Base-by-base conservation (phyloP, 2,329 filamentous ascomycete species). In the Talaromyces sp. region DNA sequence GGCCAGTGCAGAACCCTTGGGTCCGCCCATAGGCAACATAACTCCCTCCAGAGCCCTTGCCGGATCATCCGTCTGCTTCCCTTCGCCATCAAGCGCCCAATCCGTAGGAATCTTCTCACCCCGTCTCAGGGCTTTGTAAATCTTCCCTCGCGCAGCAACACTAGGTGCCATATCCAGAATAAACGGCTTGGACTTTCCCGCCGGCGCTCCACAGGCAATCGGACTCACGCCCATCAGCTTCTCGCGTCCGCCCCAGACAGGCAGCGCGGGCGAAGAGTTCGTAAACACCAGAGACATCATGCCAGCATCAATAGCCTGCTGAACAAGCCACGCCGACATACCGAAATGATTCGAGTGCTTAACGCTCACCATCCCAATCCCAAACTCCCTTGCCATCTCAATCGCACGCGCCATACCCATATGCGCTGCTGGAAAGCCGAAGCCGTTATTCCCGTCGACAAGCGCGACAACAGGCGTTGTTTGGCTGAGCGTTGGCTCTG, bases 21-120 rank as follows among this genome's bases (percentile, higher is more conserved):
- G 90, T 0, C 91, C 91, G 2, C 90, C 90, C 88, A 95, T 92
- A 0, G 91, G 90, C 22, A 93, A 76, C 91, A 95, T 93, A 3
- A 93, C 89, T 1, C 90, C 90, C 36, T 85, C 84, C 10, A 95
- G 76, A 0, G 91, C 91, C 22, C 81, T 81, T 1, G 81, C 83
- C 0, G 91, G 90, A 67, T 95, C 89, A 60, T 89, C 84, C 0
- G 90, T 92, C n/a, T 76, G 81, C 13, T 79, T 78, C 0, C 91
- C 90, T 17, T 92, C 83, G 0, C 77, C 80, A 72, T 93, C 90
- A 7, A 93, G 78, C 1, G 90, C 90, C 91, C 90, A 95, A 67
- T 88, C 77, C 3, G 64, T 63, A 0, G 78, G 78, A 22, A 80
- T 79, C 33, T 71, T 72, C 69, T 80, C 76, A 1, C 74, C 77